These are phyloP conservation scores for Capsella rubella DNA, from an alignment of 441 rosid species.

Conservation along the genomic window DNA sequence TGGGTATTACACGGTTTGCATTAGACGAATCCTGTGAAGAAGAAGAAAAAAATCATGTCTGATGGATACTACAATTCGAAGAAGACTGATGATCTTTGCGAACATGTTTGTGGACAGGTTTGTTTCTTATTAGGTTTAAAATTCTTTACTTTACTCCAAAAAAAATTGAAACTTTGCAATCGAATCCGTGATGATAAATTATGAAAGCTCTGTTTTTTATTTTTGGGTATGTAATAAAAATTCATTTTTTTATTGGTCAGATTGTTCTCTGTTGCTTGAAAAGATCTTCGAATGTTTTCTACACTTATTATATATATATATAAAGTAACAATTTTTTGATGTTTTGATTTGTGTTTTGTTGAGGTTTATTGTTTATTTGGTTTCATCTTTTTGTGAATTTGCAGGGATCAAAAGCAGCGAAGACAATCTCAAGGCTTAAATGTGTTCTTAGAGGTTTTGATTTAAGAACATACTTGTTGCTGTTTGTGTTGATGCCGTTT, in stretches of 20 bases:
- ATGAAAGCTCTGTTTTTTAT: background rate
- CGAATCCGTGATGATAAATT: background rate
- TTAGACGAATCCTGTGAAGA: constrained; percentile 15
- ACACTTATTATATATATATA: too few species aligned
- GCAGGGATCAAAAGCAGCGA: constrained; percentile 64
- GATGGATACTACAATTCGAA: constrained; percentile 80
- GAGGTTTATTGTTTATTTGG: background rate
- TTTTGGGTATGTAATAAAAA: background rate
- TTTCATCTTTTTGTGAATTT: constrained; percentile 4
- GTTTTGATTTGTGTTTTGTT: background rate
- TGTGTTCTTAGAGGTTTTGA: constrained; percentile 77
- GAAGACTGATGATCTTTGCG: constrained; percentile 84
- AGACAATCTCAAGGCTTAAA: constrained; percentile 68
- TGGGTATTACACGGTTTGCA: constrained; percentile 46
- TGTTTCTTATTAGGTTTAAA: background rate
- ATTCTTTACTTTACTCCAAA: background rate
- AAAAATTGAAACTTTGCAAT: background rate
- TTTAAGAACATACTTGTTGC: constrained; percentile 53
- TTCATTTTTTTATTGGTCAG: constrained; percentile 12
- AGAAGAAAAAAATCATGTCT: constrained; percentile 56
- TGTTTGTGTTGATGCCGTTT: constrained; percentile 65
- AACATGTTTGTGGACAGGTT: constrained; percentile 84
- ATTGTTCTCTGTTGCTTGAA: constrained; percentile 41
- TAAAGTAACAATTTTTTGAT: background rate
- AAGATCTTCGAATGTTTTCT: constrained; percentile 5